phyloP scores from a whole-genome alignment of 257 asterid genomes.

The Solanum medicagineum region DNA sequence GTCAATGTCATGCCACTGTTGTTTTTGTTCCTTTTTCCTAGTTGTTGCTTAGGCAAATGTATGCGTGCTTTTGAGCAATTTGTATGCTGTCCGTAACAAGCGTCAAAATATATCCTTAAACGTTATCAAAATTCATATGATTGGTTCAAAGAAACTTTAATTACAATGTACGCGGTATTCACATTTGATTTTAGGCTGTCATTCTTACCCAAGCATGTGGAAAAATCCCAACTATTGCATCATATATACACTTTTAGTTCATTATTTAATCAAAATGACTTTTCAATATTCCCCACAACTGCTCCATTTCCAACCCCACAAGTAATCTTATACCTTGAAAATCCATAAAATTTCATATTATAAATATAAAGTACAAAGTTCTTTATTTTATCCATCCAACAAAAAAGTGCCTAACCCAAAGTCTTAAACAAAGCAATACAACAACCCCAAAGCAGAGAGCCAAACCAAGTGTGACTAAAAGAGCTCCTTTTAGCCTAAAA shows the following conservation, averaged over 20 bases:
- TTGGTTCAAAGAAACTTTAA: background rate
- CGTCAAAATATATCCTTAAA: background rate
- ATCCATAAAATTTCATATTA: background rate
- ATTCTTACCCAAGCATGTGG: background rate
- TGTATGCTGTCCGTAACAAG: background rate
- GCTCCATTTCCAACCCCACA: constrained; percentile 19
- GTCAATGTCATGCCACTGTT: background rate
- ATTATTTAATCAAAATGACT: background rate
- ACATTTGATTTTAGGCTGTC: background rate
- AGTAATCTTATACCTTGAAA: background rate
- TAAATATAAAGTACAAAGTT: background rate
- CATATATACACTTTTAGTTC: background rate
- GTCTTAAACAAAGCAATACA: background rate
- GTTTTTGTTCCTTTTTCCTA: background rate
- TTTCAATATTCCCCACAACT: constrained; percentile 21
- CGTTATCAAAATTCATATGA: background rate
- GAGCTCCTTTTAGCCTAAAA: background rate
- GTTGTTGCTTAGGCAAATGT: background rate
- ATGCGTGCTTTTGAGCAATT: background rate
- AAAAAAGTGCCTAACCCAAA: background rate
- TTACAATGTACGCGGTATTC: background rate
- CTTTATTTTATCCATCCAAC: background rate
- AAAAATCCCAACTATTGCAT: background rate
- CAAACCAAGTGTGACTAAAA: background rate
- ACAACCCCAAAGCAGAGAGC: background rate